Base-by-base conservation (phyloP, 2,329 filamentous ascomycete genomes). In the Magnaporthales sp. region DNA sequence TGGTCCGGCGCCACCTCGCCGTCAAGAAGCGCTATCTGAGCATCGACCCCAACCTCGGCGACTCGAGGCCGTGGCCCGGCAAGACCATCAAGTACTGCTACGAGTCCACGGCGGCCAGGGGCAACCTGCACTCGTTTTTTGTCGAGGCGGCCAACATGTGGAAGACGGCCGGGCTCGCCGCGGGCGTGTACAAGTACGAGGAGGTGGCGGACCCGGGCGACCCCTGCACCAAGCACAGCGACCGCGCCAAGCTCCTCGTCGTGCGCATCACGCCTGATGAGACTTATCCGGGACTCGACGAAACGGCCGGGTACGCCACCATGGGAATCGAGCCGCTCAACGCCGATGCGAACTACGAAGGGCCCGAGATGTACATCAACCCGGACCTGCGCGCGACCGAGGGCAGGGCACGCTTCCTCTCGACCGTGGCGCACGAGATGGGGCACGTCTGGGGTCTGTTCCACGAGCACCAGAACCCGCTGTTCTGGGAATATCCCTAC, bases 381-480 rank as follows among this genome's bases (percentile, higher is more conserved):
- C 66, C 67, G 60, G 62, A 71, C 58, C 13, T 62, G 27, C 63
- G 69, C 13, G 68, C 68, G 54, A 3, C 7, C 19, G 51, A 56
- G 51, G 51, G 51, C n/a, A 24, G 9, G 54, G 74, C 71, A 67
- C 27, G 69, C 46, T 58, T 58, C 24, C 2, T 58, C 54, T 13
- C 10, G 8, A 58, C 54, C 22, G 54, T 58, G 54, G 72, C 73
- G 10, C 73, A 75, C 67, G 73, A 74, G 69, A 22, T 75, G 2
- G 73, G 73, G 63, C 72, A 74, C 63, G 70, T 68, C 56, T 73
- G 72, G 71, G 73, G 73, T 24, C 69, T 74, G 6, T 64, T 62
- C 62, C 73, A 74, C 66, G 73, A 73, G 66, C 73, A 74, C 67
- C 73, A 74, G 66, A 73, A 72, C 67, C 70, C 69, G 13, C 29